Conservation (phyloP, 2,329 filamentous ascomycete genomes). For the Aspergillus jensenii region DNA sequence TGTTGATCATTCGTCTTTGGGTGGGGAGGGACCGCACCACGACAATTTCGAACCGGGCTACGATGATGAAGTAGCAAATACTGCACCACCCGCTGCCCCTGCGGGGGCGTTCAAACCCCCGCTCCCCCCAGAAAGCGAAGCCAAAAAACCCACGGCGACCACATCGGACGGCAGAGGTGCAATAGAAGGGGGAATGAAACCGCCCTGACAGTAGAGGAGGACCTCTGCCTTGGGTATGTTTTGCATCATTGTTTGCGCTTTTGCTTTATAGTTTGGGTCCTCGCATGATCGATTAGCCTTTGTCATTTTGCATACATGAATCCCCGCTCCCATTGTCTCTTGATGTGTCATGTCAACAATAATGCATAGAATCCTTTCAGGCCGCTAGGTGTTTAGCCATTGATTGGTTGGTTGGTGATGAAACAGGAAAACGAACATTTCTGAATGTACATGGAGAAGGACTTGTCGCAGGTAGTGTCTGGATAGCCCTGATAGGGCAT, state of each 20-base stretch:
- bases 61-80: slow-evolving; percentile 49
- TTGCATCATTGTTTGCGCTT: slow-evolving; percentile 10
- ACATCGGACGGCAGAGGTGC: slow-evolving; percentile 22
- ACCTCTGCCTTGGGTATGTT: slow-evolving; percentile 4
- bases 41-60: slow-evolving; percentile 53
- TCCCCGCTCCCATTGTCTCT: slow-evolving; percentile 20
- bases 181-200: slow-evolving; percentile 31
- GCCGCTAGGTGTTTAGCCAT: slow-evolving; percentile 1
- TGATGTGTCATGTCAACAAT: slow-evolving; percentile 19
- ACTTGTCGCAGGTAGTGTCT: not conserved
- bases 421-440: not conserved
- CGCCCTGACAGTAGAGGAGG: slow-evolving; percentile 26
- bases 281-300: slow-evolving; percentile 16
- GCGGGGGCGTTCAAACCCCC: slow-evolving; percentile 66
- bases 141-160: slow-evolving; percentile 18
- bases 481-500: not conserved
- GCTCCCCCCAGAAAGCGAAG: slow-evolving; percentile 62
- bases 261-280: slow-evolving; percentile 3
- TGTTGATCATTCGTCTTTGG: slow-evolving; percentile 38
- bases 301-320: slow-evolving; percentile 18
- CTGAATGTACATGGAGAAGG: not conserved
- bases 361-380: slow-evolving; percentile 11
- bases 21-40: slow-evolving; percentile 43
- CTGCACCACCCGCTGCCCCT: slow-evolving; percentile 40
- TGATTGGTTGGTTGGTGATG: slow-evolving; percentile 15